These are phyloP conservation scores for Ustilago cynodontis DNA, from an alignment of 1,284 basidiomycete genomes.

Conservation along the genomic window DNA sequence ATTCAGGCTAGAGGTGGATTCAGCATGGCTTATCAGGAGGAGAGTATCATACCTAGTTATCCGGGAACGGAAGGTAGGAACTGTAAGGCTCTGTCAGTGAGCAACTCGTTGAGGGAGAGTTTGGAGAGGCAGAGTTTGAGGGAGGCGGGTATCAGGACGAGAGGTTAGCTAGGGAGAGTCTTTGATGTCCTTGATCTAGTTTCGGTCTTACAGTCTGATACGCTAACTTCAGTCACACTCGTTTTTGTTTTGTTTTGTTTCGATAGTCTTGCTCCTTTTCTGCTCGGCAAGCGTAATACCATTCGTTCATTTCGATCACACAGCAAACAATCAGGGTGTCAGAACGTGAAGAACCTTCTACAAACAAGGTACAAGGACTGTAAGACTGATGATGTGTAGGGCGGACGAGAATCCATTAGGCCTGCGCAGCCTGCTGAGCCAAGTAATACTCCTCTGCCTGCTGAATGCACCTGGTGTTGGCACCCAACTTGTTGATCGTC, in stretches of 20 bases:
- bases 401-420: neutral
- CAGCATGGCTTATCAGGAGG: constrained; percentile 9
- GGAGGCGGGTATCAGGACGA: constrained; percentile 13
- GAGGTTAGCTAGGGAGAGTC: neutral
- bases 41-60: constrained; percentile 30
- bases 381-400: neutral
- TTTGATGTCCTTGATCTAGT: constrained; percentile 11
- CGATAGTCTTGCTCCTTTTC: neutral
- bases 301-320: neutral
- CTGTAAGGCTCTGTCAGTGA: neutral
- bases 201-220: neutral
- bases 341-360: neutral
- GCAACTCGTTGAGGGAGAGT: constrained; percentile 14
- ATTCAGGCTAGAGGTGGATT: neutral
- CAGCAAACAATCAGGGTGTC: neutral
- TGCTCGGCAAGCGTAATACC: neutral
- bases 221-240: neutral
- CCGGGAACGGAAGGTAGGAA: neutral
- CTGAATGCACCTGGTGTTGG: constrained; percentile 86
- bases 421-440: constrained; percentile 12
- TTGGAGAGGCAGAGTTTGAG: constrained; percentile 19
- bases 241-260: neutral
- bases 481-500: constrained; percentile 92
- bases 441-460: constrained; percentile 77
- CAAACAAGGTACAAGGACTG: neutral